phyloP scores from a whole-genome alignment of 1,284 basidiomycete genomes.

The Puccinia hordei region DNA sequence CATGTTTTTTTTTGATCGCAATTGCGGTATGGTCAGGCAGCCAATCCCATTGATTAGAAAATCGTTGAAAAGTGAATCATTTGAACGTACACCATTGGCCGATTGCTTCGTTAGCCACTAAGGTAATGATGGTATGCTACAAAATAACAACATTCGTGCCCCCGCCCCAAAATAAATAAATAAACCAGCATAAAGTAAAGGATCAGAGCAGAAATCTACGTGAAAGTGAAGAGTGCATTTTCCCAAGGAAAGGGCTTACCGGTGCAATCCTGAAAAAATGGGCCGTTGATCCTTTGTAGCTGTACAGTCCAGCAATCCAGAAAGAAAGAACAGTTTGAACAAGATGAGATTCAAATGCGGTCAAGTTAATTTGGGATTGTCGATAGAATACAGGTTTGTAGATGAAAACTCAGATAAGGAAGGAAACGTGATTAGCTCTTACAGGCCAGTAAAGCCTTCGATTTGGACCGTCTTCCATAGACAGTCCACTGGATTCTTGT shows the following conservation, averaged over 20 bases:
- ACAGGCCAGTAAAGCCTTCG: conserved; percentile 77
- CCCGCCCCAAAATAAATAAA: background rate
- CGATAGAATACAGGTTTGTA: background rate
- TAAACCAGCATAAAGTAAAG: background rate
- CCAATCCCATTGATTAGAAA: background rate
- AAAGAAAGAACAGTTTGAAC: background rate
- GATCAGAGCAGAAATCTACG: background rate
- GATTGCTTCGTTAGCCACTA: conserved; percentile 55
- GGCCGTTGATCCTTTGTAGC: conserved; percentile 58
- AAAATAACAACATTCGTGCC: background rate
- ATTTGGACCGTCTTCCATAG: conserved; percentile 90
- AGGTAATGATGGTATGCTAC: conserved; percentile 57
- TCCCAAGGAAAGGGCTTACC: conserved; percentile 7
- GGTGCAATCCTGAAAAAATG: conserved; percentile 58
- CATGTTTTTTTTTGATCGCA: background rate
- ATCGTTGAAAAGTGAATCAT: background rate
- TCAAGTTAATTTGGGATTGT: background rate
- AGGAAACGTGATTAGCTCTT: conserved; percentile 1
- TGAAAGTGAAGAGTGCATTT: too few species aligned
- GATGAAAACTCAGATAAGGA: background rate
- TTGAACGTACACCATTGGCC: conserved; percentile 35
- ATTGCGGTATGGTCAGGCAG: background rate
- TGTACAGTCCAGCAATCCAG: background rate
- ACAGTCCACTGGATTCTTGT: conserved; percentile 90
- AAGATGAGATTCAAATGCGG: background rate